Conservation (phyloP, 495 filamentous ascomycete genomes). For the Aspergillus avenaceus region DNA sequence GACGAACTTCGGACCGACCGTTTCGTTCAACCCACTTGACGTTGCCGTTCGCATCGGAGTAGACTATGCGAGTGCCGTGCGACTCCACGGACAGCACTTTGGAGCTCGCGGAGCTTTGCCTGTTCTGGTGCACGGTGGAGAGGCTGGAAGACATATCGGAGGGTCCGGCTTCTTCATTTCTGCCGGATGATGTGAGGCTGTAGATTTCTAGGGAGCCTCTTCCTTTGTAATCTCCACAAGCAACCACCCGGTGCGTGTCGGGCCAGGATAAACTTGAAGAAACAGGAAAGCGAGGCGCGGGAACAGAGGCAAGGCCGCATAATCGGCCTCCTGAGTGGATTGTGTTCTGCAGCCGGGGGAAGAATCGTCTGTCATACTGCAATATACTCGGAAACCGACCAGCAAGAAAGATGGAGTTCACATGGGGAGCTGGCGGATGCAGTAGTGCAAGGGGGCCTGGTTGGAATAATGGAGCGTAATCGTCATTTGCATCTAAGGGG, state of each 20-base stretch:
- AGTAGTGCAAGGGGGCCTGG: slow-evolving; percentile 79
- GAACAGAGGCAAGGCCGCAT: slow-evolving; percentile 70
- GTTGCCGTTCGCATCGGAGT: slow-evolving; percentile 77
- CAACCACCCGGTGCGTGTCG: slow-evolving; percentile 63
- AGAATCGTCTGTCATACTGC: slow-evolving; percentile 82
- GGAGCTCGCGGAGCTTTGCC: slow-evolving; percentile 74
- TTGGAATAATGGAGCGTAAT: slow-evolving; percentile 72
- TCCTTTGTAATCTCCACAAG: slow-evolving; percentile 92
- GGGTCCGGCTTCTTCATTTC: slow-evolving; percentile 14
- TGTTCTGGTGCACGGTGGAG: slow-evolving; percentile 59
- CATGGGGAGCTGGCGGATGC: slow-evolving; percentile 58
- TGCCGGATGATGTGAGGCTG: slow-evolving; percentile 44
- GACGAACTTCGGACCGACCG: slow-evolving; percentile 73
- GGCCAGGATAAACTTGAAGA: slow-evolving; percentile 47
- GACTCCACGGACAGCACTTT: slow-evolving; percentile 81
- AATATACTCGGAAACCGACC: slow-evolving; percentile 89
- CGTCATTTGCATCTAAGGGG: slow-evolving; percentile 34
- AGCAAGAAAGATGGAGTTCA: slow-evolving; percentile 54
- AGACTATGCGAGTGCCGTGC: slow-evolving; percentile 81
- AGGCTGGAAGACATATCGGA: slow-evolving; percentile 33
- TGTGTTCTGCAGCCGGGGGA: slow-evolving; percentile 71
- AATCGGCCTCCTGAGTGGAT: slow-evolving; percentile 81
- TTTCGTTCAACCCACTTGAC: slow-evolving; percentile 92
- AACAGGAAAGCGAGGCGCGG: slow-evolving; percentile 52
- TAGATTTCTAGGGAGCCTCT: slow-evolving; percentile 91